Evolutionary conservation across 805 yeast species (phyloP).

Genomic region (Hanseniaspora valbyensis): DNA sequence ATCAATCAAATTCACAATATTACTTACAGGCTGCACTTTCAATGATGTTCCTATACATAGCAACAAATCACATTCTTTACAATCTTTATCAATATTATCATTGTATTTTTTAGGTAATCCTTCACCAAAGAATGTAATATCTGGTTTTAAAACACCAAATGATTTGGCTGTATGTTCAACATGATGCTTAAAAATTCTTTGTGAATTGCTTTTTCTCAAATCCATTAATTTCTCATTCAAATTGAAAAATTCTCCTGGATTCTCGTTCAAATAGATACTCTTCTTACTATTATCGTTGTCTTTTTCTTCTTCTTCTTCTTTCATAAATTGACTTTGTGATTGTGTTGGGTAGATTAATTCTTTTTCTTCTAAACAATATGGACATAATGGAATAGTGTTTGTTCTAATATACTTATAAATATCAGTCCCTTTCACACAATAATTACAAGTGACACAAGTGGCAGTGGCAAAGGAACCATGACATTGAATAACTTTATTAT

Average conservation of each 20-base stretch:
- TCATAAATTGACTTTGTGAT: constrained; percentile 17
- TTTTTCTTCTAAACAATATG: constrained; percentile 45
- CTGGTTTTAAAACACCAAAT: constrained; percentile 81
- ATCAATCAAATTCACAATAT: constrained; percentile 65
- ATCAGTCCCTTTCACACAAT: constrained; percentile 52
- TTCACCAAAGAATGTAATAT: constrained; percentile 86
- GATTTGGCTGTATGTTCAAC: constrained; percentile 33
- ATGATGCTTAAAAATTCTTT: not conserved
- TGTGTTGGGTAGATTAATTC: constrained; percentile 25
- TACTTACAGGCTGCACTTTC: constrained; percentile 85
- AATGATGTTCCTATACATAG: constrained; percentile 83
- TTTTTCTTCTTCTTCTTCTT: constrained; percentile 20
- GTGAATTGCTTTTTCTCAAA: not conserved
- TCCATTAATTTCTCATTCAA: constrained; percentile 1
- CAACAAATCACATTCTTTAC: constrained; percentile 59
- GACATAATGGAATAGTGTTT: constrained; percentile 60
- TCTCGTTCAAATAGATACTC: constrained; percentile 2
- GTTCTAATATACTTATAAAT: constrained; percentile 50
- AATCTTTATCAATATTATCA: constrained; percentile 46
- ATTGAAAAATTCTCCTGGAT: constrained; percentile 15
- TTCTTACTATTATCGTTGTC: constrained; percentile 16
- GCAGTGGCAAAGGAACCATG: constrained; percentile 90
- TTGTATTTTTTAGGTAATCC: constrained; percentile 63
- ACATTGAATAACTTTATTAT: constrained; percentile 68
- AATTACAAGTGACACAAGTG: constrained; percentile 66